Evolutionary conservation across 2,329 filamentous ascomycete species (phyloP).

Genomic region (Ophiostoma ulmi): DNA sequence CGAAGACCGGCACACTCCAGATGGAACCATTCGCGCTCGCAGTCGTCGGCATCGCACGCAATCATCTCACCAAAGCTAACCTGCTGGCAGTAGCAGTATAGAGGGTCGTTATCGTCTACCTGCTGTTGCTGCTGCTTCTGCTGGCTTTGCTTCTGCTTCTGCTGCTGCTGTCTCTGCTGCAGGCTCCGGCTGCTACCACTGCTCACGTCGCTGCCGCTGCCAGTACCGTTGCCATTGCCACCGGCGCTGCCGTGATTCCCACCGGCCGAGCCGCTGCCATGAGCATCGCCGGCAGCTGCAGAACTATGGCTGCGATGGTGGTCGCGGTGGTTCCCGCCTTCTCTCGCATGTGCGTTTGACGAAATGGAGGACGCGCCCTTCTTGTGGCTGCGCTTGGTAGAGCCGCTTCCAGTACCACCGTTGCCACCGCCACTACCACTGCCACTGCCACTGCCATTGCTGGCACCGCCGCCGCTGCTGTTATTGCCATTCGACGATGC

Average conservation of each 20-base stretch:
- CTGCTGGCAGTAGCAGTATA: slow-evolving; percentile 75
- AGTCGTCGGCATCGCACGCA: slow-evolving; percentile 68
- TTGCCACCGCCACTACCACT: slow-evolving; percentile 24
- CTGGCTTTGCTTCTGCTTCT: slow-evolving; percentile 23
- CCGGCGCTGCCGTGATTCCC: slow-evolving; percentile 17
- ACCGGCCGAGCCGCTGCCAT: slow-evolving; percentile 15
- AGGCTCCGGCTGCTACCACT: slow-evolving; percentile 22
- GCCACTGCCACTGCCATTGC: neutral
- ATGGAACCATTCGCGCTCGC: slow-evolving; percentile 77
- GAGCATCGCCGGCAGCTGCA: slow-evolving; percentile 21
- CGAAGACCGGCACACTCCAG: slow-evolving; percentile 74
- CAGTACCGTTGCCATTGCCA: slow-evolving; percentile 18
- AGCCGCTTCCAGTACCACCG: slow-evolving; percentile 31
- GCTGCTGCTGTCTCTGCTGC: slow-evolving; percentile 18
- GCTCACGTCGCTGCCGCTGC: slow-evolving; percentile 19
- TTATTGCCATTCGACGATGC: slow-evolving; percentile 16
- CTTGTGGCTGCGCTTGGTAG: slow-evolving; percentile 55
- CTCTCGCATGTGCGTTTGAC: slow-evolving; percentile 22
- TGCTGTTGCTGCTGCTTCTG: slow-evolving; percentile 42
- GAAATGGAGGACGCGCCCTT: slow-evolving; percentile 45
- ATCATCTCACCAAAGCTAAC: slow-evolving; percentile 84
- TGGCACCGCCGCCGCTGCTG: slow-evolving; percentile 4
- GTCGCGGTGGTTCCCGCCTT: slow-evolving; percentile 27
- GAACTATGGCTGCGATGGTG: slow-evolving; percentile 19
- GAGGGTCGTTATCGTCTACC: slow-evolving; percentile 63